Conservation (phyloP, 495 filamentous ascomycete genomes). For the Penicillium psychrofluorescens region DNA sequence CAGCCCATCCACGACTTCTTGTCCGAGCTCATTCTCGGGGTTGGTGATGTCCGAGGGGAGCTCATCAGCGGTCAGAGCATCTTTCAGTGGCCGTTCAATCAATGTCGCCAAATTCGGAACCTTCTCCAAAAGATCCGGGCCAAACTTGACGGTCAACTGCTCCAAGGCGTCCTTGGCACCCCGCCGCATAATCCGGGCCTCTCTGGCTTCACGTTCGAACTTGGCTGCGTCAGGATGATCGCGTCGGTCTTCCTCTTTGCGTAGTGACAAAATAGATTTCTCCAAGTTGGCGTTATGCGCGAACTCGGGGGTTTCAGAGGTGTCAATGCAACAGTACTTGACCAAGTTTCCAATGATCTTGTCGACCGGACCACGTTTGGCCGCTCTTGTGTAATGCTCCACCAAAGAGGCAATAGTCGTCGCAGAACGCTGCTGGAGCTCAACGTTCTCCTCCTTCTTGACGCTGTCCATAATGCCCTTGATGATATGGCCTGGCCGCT, state of each 20-base stretch:
- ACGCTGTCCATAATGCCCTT: constrained; percentile 97
- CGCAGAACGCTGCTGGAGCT: constrained; percentile 84
- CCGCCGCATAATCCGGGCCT: constrained; percentile 78
- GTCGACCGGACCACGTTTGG: constrained; percentile 74
- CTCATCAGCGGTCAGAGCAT: constrained; percentile 61
- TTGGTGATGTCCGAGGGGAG: constrained; percentile 63
- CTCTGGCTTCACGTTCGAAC: constrained; percentile 78
- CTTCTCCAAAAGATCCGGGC: constrained; percentile 61
- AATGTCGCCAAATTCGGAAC: constrained; percentile 73
- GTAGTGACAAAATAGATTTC: constrained; percentile 76
- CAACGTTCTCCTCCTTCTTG: constrained; percentile 86
- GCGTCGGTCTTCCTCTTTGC: constrained; percentile 93
- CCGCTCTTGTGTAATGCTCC: constrained; percentile 69
- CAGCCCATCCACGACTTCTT: constrained; percentile 87
- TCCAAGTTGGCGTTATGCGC: constrained; percentile 65
- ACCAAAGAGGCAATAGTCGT: constrained; percentile 75
- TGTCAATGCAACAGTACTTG: constrained; percentile 95
- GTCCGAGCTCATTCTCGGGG: constrained; percentile 65
- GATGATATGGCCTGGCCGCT: constrained; percentile 84
- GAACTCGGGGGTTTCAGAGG: constrained; percentile 95
- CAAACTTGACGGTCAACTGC: constrained; percentile 73
- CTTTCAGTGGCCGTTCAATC: constrained; percentile 71
- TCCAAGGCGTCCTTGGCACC: constrained; percentile 94
- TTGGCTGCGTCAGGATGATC: constrained; percentile 85
- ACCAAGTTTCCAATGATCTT: constrained; percentile 91